A percentile compares a stretch with the other conserved stretches of the same genome.
Conservation (phyloP, 1,284 basidiomycete species). For the Ustilago sp. region DNA sequence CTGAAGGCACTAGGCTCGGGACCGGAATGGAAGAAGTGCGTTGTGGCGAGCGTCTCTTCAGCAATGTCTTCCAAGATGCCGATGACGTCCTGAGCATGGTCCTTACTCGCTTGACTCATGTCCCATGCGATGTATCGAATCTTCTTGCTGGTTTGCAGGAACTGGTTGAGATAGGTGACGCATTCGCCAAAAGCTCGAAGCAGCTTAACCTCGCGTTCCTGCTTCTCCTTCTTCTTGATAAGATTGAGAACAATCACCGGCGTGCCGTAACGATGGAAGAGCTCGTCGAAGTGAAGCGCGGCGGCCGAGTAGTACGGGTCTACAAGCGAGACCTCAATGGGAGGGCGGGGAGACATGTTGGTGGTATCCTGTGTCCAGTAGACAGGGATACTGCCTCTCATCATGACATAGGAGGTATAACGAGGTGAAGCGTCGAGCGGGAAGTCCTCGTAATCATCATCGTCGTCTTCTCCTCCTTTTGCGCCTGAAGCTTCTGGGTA, state of each 20-base stretch:
- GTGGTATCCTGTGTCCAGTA: slow-evolving; percentile 96
- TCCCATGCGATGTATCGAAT: slow-evolving; percentile 96
- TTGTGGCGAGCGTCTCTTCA: slow-evolving; percentile 90
- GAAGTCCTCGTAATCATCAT: slow-evolving; percentile 33
- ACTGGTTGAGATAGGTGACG: slow-evolving; percentile 93
- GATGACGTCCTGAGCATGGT: slow-evolving; percentile 95
- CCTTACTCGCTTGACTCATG: slow-evolving; percentile 75
- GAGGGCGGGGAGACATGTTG: slow-evolving; percentile 89
- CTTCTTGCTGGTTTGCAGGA: slow-evolving; percentile 81
- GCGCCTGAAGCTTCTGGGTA: not conserved
- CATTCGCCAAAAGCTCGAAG: slow-evolving; percentile 92
- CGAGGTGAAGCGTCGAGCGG: slow-evolving; percentile 73
- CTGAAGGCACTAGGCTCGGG: slow-evolving; percentile 57
- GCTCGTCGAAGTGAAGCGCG: slow-evolving; percentile 90
- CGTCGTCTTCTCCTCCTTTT: slow-evolving; percentile 10
- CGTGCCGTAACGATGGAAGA: slow-evolving; percentile 89
- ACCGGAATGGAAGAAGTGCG: slow-evolving; percentile 88
- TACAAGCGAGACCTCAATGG: slow-evolving; percentile 88
- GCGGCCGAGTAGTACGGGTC: slow-evolving; percentile 97
- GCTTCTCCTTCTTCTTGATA: slow-evolving; percentile 76
- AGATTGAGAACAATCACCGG: slow-evolving; percentile 95
- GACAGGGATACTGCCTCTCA: slow-evolving; percentile 93
- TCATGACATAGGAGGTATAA: slow-evolving; percentile 96
- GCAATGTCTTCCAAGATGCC: slow-evolving; percentile 94
- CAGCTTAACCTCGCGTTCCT: slow-evolving; percentile 91